phyloP scores from a whole-genome alignment of 768 basidiomycete species.

The Inosperma sp. region DNA sequence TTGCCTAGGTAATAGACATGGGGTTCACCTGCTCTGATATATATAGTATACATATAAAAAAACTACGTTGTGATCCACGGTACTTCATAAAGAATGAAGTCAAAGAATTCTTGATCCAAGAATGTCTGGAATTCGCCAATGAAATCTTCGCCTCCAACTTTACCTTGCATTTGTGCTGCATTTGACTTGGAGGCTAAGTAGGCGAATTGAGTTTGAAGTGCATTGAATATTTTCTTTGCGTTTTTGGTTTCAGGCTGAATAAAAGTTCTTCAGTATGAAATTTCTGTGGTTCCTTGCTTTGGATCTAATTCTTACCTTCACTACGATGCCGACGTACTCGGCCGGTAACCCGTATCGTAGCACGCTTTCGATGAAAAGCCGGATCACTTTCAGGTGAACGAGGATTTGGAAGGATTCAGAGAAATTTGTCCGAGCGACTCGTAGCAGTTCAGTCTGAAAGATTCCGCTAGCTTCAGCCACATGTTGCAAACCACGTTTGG shows the following conservation, averaged over 20 bases:
- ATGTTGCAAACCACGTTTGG: background rate
- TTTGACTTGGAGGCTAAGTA: conserved; percentile 76
- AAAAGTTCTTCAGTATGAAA: background rate
- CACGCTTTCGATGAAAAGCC: conserved; percentile 92
- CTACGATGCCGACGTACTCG: conserved; percentile 73
- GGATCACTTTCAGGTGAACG: conserved; percentile 88
- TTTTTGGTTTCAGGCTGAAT: conserved; percentile 80
- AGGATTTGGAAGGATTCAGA: conserved; percentile 94
- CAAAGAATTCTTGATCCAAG: conserved; percentile 93
- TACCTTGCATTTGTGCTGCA: conserved; percentile 41
- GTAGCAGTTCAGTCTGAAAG: conserved; percentile 93
- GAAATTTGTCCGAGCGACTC: conserved; percentile 90
- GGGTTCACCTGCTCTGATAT: background rate
- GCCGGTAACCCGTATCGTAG: conserved; percentile 94
- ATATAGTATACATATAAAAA: conserved; percentile 13
- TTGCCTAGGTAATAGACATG: background rate
- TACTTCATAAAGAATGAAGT: conserved; percentile 92
- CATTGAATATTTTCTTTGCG: conserved; percentile 69
- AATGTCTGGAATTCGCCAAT: conserved; percentile 88
- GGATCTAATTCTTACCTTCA: conserved; percentile 55
- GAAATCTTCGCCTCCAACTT: conserved; percentile 57
- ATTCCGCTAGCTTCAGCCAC: conserved; percentile 2
- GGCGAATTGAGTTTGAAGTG: conserved; percentile 71
- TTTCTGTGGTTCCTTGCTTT: background rate
- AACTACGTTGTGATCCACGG: conserved; percentile 76